A percentile compares a stretch with the other conserved stretches of the same genome.
Conservation (phyloP, 179 eudicot species). For the Patellifolia procumbens region DNA sequence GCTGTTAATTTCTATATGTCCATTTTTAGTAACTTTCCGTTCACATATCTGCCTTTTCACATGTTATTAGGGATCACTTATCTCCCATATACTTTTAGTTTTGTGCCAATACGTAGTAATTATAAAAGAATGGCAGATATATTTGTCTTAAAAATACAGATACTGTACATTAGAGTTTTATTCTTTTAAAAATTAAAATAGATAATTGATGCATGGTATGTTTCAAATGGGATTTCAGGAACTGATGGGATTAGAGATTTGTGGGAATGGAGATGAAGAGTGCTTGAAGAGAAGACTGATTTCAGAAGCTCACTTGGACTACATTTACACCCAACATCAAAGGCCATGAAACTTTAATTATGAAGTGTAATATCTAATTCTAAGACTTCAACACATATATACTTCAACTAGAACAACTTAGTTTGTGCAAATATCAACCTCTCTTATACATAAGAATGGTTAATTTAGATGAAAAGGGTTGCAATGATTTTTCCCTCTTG, state of each 20-base stretch:
- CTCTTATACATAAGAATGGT: constrained; percentile 10
- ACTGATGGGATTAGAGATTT: constrained; percentile 54
- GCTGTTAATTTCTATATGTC: no score
- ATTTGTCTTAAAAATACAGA: no score
- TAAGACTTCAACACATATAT: background rate
- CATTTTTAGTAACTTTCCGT: no score
- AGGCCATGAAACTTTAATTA: constrained; percentile 32
- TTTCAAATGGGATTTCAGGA: constrained; percentile 22
- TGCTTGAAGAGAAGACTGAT: constrained; percentile 58
- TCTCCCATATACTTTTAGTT: no score
- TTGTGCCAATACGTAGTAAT: no score
- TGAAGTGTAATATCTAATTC: constrained; percentile 15
- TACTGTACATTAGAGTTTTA: no score
- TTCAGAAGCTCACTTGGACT: constrained; percentile 74
- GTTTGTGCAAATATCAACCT: constrained; percentile 15
- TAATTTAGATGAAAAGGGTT: constrained; percentile 11
- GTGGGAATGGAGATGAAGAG: constrained; percentile 59
- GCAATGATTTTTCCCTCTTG: constrained; percentile 6
- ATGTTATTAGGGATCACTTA: no score
- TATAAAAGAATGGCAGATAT: no score
- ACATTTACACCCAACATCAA: constrained; percentile 77
- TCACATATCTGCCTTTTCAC: no score
- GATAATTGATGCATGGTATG: background rate
- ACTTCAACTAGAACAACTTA: constrained; percentile 22
- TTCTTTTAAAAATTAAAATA: no score